phyloP scores from a whole-genome alignment of 495 filamentous ascomycete genomes.

The Elaphomyces granulatus region DNA sequence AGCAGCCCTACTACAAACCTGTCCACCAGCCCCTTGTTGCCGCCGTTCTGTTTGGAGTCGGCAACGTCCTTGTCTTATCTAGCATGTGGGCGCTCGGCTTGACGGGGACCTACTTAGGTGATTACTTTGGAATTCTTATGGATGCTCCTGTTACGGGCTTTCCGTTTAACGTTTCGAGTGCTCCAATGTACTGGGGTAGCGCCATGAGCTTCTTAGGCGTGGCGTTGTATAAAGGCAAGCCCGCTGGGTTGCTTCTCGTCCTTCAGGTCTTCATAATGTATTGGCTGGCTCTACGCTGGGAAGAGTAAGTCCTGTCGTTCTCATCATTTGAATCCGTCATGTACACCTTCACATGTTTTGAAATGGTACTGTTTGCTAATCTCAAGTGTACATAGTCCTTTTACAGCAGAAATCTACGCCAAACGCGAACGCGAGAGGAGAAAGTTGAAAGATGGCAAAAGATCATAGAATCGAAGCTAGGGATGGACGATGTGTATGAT shows the following conservation, averaged over 20 bases:
- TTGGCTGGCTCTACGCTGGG: slow-evolving; percentile 68
- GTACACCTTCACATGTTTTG: no score
- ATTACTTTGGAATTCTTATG: slow-evolving; percentile 98
- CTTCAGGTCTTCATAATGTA: slow-evolving; percentile 64
- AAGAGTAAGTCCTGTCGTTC: slow-evolving; percentile 48
- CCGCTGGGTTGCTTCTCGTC: slow-evolving; percentile 71
- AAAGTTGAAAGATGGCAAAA: slow-evolving; percentile 26
- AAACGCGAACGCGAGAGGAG: slow-evolving; percentile 50
- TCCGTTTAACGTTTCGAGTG: slow-evolving; percentile 83
- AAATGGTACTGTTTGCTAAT: no score
- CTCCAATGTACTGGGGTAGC: slow-evolving; percentile 94
- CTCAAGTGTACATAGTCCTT: no score
- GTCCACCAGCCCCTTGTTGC: slow-evolving; percentile 61
- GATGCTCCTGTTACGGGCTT: slow-evolving; percentile 84
- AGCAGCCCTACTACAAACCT: slow-evolving; percentile 30
- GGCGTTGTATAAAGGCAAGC: slow-evolving; percentile 78
- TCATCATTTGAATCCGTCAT: no score
- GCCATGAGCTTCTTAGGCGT: slow-evolving; percentile 84
- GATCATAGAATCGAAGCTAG: slow-evolving; percentile 19
- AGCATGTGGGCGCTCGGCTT: slow-evolving; percentile 89
- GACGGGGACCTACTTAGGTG: slow-evolving; percentile 92
- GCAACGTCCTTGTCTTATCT: slow-evolving; percentile 74
- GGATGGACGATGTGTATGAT: no score
- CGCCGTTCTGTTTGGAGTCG: slow-evolving; percentile 51
- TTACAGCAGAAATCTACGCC: slow-evolving; percentile 85